Evolutionary conservation across 352 stramenopile species (phyloP), one percentile per base, ranked within the genome.

Genomic region (Phytophthora fragariaefolia): DNA sequence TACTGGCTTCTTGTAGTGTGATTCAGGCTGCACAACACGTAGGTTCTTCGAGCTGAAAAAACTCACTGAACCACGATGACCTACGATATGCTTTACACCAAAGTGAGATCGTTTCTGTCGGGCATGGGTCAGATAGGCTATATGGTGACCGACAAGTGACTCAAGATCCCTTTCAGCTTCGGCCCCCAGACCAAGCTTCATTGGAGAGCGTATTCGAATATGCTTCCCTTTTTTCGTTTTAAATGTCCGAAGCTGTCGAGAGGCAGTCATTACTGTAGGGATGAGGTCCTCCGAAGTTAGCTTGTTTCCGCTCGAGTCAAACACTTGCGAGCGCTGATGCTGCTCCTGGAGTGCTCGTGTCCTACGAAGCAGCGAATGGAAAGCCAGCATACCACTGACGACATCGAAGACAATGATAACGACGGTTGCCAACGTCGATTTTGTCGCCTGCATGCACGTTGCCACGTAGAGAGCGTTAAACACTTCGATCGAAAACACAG

Each of bases 401-500:
- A 58, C 47, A 30, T 75, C 61, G 24, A 73, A 34, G 0, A 26
- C 43, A 17, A 73, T 74, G 24, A 76, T 60, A 3, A 58, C 27
- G 2, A 61, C n/a, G 8, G 67, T 72, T 0, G 67, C 70, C 1
- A 45, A 22, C 12, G 22, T 53, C 1, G 66, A 76, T 45, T 65
- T 69, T 9, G 58, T 49, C 15, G 20, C 60, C 42, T 79, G 67
- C 67, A 79, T 74, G 17, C 63, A 71, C 0, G 53, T 63, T 1
- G 56, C 55, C 6, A 68, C 48, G 54, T 76, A 79, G 0, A 79
- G 46, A 5, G 67, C 51, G 22, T 73, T 73, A 20, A 76, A 79
- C 0, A 79, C 66, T 23, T 79, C 66, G 23, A 79, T 69, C 0
- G 69, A 66, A 24, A 76, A 71, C 15, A 80, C 61, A 0, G 62